Percentiles rank a stretch among this genome's conserved stretches.
Evolutionary conservation across 73 alveolate genomes (phyloP).

Genomic region (Paramecium sonneborni): DNA sequence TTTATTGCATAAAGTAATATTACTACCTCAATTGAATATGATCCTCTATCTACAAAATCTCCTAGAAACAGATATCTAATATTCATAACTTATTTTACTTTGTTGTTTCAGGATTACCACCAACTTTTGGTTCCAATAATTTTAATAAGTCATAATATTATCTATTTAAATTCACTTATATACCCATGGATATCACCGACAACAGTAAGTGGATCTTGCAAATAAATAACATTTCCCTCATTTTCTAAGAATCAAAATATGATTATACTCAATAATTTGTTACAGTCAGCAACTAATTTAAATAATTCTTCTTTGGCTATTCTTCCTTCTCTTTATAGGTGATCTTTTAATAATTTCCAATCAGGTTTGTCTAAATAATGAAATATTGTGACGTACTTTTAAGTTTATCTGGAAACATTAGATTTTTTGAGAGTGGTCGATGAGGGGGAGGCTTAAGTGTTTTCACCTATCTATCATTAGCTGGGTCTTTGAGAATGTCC

Average conservation of each 20-base stretch:
- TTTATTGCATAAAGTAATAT: constrained; percentile 83
- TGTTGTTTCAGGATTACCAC: constrained; percentile 94
- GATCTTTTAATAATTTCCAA: constrained; percentile 89
- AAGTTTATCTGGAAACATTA: constrained; percentile 72
- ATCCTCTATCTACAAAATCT: constrained; percentile 96
- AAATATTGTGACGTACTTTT: background rate
- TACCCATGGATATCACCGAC: constrained; percentile 98
- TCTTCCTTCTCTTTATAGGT: constrained; percentile 86
- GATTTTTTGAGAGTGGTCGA: constrained; percentile 69
- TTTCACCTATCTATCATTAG: constrained; percentile 70
- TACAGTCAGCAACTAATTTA: constrained; percentile 72
- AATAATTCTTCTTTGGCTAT: constrained; percentile 74
- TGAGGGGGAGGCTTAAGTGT: constrained; percentile 81
- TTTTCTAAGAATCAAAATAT: constrained; percentile 63
- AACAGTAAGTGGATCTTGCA: constrained; percentile 90
- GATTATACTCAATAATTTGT: constrained; percentile 75
- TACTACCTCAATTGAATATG: constrained; percentile 89
- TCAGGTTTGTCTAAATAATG: constrained; percentile 77
- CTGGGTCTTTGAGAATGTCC: constrained; percentile 75
- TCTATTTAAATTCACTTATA: background rate
- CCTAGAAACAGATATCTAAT: constrained; percentile 90
- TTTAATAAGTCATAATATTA: constrained; percentile 89
- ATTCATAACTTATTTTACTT: background rate
- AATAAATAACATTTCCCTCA: constrained; percentile 91
- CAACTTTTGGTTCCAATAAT: constrained; percentile 84